Evolutionary conservation across 2,329 filamentous ascomycete genomes (phyloP).

Genomic region (Chrysoporthe cubensis): DNA sequence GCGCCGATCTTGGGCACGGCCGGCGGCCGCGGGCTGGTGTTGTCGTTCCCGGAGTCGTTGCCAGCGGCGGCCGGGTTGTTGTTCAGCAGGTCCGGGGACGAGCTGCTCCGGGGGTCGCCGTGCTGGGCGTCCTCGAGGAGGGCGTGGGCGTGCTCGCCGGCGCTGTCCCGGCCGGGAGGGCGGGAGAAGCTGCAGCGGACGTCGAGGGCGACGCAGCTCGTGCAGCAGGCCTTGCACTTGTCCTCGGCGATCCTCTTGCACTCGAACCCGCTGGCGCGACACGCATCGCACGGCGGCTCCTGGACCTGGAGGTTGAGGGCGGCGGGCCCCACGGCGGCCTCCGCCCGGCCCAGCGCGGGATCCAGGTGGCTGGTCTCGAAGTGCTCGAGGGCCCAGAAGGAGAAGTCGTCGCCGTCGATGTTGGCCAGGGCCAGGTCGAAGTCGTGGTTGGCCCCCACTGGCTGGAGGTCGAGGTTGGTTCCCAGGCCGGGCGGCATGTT

Average conservation of each 20-base stretch:
- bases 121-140: conserved; percentile 43
- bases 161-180: conserved; percentile 38
- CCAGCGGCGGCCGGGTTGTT: conserved; percentile 25
- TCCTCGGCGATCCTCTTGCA: conserved; percentile 66
- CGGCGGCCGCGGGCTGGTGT: conserved; percentile 29
- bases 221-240: conserved; percentile 63
- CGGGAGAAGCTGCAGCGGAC: conserved; percentile 61
- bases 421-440: conserved; percentile 60
- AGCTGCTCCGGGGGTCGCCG: conserved; percentile 29
- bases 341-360: conserved; percentile 17
- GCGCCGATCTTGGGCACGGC: conserved; percentile 66
- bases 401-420: conserved; percentile 62
- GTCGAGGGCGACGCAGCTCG: conserved; percentile 64
- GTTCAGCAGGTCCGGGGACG: conserved; percentile 35
- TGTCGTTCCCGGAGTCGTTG: conserved; percentile 30
- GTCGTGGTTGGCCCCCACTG: conserved; percentile 37
- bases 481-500: conserved; percentile 41
- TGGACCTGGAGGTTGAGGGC: conserved; percentile 45
- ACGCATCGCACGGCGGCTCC: conserved; percentile 55
- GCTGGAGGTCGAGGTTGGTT: conserved; percentile 37
- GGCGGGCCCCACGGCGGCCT: conserved; percentile 22
- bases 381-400: conserved; percentile 63
- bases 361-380: conserved; percentile 50
- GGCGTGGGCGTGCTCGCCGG: conserved; percentile 45
- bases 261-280: conserved; percentile 55